These are phyloP conservation scores for Colletotrichum somersetense DNA, from an alignment of 2,329 filamentous ascomycete genomes.

Conservation along the genomic window DNA sequence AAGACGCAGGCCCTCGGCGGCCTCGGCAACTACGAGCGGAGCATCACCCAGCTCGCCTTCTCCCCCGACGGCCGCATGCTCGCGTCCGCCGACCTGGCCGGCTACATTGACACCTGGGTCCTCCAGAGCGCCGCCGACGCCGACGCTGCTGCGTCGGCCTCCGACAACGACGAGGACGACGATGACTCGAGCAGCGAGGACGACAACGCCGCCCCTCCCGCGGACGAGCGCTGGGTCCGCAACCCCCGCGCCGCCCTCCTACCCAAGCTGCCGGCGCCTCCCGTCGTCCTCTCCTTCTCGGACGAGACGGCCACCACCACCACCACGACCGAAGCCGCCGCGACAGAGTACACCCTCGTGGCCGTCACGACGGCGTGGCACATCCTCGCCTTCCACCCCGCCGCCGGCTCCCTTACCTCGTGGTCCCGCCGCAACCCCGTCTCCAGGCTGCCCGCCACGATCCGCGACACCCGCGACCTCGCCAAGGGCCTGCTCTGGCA, in stretches of 20 bases:
- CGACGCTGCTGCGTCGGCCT: slow-evolving; percentile 47
- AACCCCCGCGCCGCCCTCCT: slow-evolving; percentile 79
- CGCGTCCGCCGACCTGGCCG: slow-evolving; percentile 83
- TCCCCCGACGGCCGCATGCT: slow-evolving; percentile 84
- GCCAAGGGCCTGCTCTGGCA: slow-evolving; percentile 91
- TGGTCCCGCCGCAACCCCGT: slow-evolving; percentile 90
- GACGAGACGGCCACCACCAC: slow-evolving; percentile 56
- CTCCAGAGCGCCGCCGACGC: slow-evolving; percentile 62
- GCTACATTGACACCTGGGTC: slow-evolving; percentile 89
- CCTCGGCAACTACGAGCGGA: slow-evolving; percentile 81
- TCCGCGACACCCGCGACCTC: slow-evolving; percentile 80
- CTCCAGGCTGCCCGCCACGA: slow-evolving; percentile 79
- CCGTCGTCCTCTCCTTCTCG: slow-evolving; percentile 77
- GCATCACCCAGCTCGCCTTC: slow-evolving; percentile 80
- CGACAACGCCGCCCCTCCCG: slow-evolving; percentile 52
- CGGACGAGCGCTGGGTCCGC: slow-evolving; percentile 77
- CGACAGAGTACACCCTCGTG: slow-evolving; percentile 63
- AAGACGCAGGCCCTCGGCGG: slow-evolving; percentile 72
- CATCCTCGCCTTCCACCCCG: slow-evolving; percentile 82
- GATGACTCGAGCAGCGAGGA: slow-evolving; percentile 54
- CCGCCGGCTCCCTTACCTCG: slow-evolving; percentile 80
- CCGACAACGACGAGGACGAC: slow-evolving; percentile 48
- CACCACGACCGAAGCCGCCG: slow-evolving; percentile 43
- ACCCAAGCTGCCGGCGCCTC: slow-evolving; percentile 74
- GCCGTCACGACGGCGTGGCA: slow-evolving; percentile 69